phyloP scores from a whole-genome alignment of 2,329 filamentous ascomycete genomes.

The Stemphylium beticola region DNA sequence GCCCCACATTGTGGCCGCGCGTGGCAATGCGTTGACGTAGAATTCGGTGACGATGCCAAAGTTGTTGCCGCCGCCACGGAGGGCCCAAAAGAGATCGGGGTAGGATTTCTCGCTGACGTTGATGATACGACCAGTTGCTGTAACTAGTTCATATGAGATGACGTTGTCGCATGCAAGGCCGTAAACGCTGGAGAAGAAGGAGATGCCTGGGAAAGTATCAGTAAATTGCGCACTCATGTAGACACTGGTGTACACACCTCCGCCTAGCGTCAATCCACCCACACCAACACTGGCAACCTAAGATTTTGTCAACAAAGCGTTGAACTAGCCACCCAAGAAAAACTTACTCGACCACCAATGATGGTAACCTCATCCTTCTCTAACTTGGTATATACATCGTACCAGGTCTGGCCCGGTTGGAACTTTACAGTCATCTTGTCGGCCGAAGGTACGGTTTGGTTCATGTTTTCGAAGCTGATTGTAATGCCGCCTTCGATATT shows the following conservation, averaged over 20 bases:
- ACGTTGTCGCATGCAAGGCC: conserved; percentile 44
- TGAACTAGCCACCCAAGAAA: no score
- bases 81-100: conserved; percentile 49
- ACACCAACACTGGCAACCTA: conserved; percentile 29
- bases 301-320: neutral
- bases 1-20: conserved; percentile 37
- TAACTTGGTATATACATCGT: conserved; percentile 41
- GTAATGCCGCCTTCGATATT: conserved; percentile 53
- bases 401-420: conserved; percentile 46
- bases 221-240: neutral
- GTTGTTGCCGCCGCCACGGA: conserved; percentile 47
- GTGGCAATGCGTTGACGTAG: conserved; percentile 26
- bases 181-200: conserved; percentile 30
- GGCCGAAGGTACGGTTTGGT: conserved; percentile 29
- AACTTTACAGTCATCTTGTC: conserved; percentile 37
- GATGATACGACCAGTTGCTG: conserved; percentile 25
- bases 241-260: conserved; percentile 15
- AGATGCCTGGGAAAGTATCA: conserved; percentile 22
- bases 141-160: conserved; percentile 42
- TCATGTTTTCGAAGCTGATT: conserved; percentile 49
- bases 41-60: conserved; percentile 47
- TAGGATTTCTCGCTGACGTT: conserved; percentile 33
- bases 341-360: conserved; percentile 38
- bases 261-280: conserved; percentile 31
- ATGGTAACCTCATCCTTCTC: conserved; percentile 31